These are phyloP conservation scores for Xylariaceae sp. DNA, from an alignment of 2,329 filamentous ascomycete genomes.

Conservation along the genomic window DNA sequence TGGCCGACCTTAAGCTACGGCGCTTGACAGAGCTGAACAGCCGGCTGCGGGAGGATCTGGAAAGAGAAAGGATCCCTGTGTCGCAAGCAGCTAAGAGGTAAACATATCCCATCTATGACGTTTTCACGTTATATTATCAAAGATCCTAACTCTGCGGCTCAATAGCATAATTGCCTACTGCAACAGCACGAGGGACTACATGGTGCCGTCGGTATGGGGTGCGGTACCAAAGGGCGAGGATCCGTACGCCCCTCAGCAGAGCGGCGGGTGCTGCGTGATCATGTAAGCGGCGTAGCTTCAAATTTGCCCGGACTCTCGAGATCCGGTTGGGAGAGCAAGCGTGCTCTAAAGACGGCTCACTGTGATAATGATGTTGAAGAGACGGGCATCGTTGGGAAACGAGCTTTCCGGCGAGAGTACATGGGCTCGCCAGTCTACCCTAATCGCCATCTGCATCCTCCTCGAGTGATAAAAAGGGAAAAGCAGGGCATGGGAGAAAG, in stretches of 20 bases:
- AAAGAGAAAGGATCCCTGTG: constrained; percentile 91
- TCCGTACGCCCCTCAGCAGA: constrained; percentile 96
- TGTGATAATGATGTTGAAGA: too few species aligned
- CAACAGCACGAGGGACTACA: constrained; percentile 96
- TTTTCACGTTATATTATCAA: background rate
- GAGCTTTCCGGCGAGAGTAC: too few species aligned
- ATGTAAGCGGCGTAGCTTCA: constrained; percentile 60
- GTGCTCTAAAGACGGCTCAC: too few species aligned
- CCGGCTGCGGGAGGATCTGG: constrained; percentile 90
- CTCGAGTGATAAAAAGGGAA: constrained; percentile 8
- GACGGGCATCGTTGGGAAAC: too few species aligned
- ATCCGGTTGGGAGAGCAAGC: background rate
- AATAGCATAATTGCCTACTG: constrained; percentile 94
- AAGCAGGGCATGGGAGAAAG: constrained; percentile 6
- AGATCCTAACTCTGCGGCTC: constrained; percentile 20
- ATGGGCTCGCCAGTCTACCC: too few species aligned
- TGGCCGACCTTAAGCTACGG: constrained; percentile 96
- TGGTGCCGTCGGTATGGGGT: constrained; percentile 97
- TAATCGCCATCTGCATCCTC: too few species aligned
- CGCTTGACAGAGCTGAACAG: constrained; percentile 96
- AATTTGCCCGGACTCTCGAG: background rate
- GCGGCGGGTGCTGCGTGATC: constrained; percentile 87
- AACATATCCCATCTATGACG: constrained; percentile 31
- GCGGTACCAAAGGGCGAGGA: constrained; percentile 92
- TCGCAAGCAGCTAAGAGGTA: constrained; percentile 88